A percentile compares a stretch with the other conserved stretches of the same genome.
Conservation (phyloP, 148 eudicot species). For the Fagopyrum homotropicum region DNA sequence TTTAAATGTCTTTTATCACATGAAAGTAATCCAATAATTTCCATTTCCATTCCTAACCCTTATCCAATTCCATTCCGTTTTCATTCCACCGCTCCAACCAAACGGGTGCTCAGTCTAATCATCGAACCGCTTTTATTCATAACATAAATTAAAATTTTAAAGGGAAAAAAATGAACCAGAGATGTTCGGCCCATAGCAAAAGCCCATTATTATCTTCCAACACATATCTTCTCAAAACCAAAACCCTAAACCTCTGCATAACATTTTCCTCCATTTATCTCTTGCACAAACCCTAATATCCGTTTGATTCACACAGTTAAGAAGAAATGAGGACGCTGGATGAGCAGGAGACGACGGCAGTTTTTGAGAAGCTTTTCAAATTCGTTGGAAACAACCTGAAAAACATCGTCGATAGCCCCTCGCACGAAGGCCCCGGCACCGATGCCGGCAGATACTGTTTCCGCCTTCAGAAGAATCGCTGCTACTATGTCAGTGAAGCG, state of each 20-base stretch:
- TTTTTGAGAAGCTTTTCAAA: slow-evolving; percentile 84
- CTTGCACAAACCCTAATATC: slow-evolving; percentile 2
- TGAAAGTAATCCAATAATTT: too few relatives aligned
- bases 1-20: too few relatives aligned
- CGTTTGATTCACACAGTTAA: background rate
- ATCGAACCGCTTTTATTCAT: too few relatives aligned
- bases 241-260: slow-evolving; percentile 1
- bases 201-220: background rate
- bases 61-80: too few relatives aligned
- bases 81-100: too few relatives aligned
- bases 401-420: slow-evolving; percentile 70
- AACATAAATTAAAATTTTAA: background rate
- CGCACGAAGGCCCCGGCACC: slow-evolving; percentile 68
- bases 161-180: background rate
- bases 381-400: slow-evolving; percentile 92
- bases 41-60: too few relatives aligned
- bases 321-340: slow-evolving; percentile 73
- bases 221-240: background rate
- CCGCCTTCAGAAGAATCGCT: slow-evolving; percentile 73
- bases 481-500: slow-evolving; percentile 71
- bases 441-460: slow-evolving; percentile 74
- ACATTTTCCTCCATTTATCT: background rate
- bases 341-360: slow-evolving; percentile 76
- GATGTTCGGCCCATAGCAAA: background rate
- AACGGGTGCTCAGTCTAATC: too few relatives aligned